Percentiles rank a stretch among this genome's conserved stretches.
These are phyloP conservation scores for Picochlorum sp. DNA, from an alignment of 139 green algal species.

Conservation along the genomic window DNA sequence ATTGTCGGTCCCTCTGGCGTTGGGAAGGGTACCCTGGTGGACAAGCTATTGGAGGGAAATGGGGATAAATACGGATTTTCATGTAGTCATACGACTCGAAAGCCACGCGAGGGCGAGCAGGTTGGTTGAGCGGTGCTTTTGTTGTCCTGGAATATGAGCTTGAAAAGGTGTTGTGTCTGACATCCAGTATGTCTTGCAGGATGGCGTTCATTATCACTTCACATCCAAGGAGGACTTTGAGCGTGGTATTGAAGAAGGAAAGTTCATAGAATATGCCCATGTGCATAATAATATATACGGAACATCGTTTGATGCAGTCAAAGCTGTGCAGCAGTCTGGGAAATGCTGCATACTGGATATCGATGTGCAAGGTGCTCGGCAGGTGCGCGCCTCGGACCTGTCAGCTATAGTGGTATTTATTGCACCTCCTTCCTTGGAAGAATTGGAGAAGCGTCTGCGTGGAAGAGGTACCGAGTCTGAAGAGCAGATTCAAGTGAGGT, in stretches of 20 bases:
- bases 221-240: slow-evolving; percentile 60
- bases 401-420: slow-evolving; percentile 80
- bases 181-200: slow-evolving; percentile 21
- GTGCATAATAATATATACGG: slow-evolving; percentile 86
- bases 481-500: slow-evolving; percentile 58
- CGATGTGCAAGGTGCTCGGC: slow-evolving; percentile 63
- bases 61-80: slow-evolving; percentile 62
- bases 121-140: slow-evolving; percentile 15
- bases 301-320: slow-evolving; percentile 57
- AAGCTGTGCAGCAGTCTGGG: slow-evolving; percentile 43
- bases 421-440: slow-evolving; percentile 56
- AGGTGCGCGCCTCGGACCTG: slow-evolving; percentile 32
- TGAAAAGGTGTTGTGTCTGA: neutral
- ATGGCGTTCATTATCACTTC: slow-evolving; percentile 80
- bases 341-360: slow-evolving; percentile 75
- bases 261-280: slow-evolving; percentile 77
- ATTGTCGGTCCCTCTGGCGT: slow-evolving; percentile 77
- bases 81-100: slow-evolving; percentile 70
- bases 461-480: slow-evolving; percentile 69
- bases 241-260: slow-evolving; percentile 45
- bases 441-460: slow-evolving; percentile 63
- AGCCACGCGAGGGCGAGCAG: slow-evolving; percentile 46
- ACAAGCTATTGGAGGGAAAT: slow-evolving; percentile 42
- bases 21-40: slow-evolving; percentile 80
- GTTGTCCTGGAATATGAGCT: neutral